These are phyloP conservation scores for Clitoria ternatea DNA, from an alignment of 306 rosid species.

Conservation along the genomic window DNA sequence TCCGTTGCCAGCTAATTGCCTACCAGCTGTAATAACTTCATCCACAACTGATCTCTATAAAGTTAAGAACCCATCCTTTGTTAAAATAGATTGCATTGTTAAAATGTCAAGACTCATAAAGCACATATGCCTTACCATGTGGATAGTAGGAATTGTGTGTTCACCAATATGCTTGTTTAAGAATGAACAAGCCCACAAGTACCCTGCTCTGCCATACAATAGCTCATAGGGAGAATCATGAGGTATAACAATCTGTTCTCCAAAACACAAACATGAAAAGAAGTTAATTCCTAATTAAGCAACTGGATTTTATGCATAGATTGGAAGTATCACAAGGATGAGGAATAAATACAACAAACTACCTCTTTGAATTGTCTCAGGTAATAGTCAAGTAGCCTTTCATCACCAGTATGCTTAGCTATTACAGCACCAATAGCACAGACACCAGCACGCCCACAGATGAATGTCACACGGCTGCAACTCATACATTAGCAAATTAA, in stretches of 20 bases:
- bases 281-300: not conserved
- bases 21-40: slow-evolving; percentile 61
- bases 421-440: slow-evolving; percentile 80
- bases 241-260: slow-evolving; percentile 57
- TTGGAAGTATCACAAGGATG: slow-evolving; percentile 3
- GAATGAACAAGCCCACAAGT: slow-evolving; percentile 77
- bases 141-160: slow-evolving; percentile 40
- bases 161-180: slow-evolving; percentile 65
- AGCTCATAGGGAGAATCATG: slow-evolving; percentile 68
- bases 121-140: slow-evolving; percentile 40
- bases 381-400: slow-evolving; percentile 47
- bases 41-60: slow-evolving; percentile 62
- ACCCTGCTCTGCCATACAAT: slow-evolving; percentile 74
- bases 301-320: not conserved
- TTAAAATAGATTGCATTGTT: slow-evolving; percentile 2
- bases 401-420: slow-evolving; percentile 67
- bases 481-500: not conserved
- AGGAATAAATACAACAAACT: slow-evolving; percentile 6
- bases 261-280: slow-evolving; percentile 1
- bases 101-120: not conserved
- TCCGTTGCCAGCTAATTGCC: slow-evolving; percentile 53
- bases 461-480: slow-evolving; percentile 67
- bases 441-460: slow-evolving; percentile 75
- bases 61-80: slow-evolving; percentile 22
- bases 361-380: slow-evolving; percentile 58